A percentile compares a stretch with the other conserved stretches of the same genome.
These are phyloP conservation scores for Candida odintsovae DNA, from an alignment of 805 yeast species.

Conservation along the genomic window DNA sequence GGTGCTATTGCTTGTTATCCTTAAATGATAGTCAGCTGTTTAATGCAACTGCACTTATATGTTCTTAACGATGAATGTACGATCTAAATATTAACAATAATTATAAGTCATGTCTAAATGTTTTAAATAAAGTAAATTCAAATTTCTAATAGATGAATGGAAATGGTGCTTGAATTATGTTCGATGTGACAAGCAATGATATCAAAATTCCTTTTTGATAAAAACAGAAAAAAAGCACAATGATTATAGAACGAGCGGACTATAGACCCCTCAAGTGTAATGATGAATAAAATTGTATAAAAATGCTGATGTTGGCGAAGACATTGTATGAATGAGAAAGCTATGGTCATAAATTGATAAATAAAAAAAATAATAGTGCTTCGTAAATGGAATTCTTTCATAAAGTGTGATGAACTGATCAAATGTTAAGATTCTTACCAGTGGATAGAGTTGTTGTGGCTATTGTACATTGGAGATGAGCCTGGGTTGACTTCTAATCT, in stretches of 20 bases:
- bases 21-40: slow-evolving; percentile 26
- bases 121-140: not conserved
- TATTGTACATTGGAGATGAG: slow-evolving; percentile 4
- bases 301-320: not conserved
- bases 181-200: not conserved
- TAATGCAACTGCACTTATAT: too few species aligned
- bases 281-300: too few species aligned
- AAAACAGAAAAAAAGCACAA: too few species aligned
- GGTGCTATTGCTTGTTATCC: slow-evolving; percentile 35
- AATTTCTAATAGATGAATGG: not conserved
- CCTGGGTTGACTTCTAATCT: slow-evolving; percentile 9
- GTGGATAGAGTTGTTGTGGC: not conserved
- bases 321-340: not conserved
- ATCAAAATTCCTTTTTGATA: too few species aligned
- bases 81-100: too few species aligned
- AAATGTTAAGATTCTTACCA: not conserved
- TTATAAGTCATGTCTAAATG: not conserved
- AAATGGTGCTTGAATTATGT: not conserved
- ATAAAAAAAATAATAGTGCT: not conserved
- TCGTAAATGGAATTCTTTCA: not conserved
- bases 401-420: too few species aligned
- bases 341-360: not conserved
- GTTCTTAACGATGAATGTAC: not conserved
- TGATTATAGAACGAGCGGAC: too few species aligned
- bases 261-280: too few species aligned